Percentiles rank a stretch among this genome's conserved stretches.
phyloP scores from a whole-genome alignment of 1,139 yeast species.

The Nematodospora anomalae region DNA sequence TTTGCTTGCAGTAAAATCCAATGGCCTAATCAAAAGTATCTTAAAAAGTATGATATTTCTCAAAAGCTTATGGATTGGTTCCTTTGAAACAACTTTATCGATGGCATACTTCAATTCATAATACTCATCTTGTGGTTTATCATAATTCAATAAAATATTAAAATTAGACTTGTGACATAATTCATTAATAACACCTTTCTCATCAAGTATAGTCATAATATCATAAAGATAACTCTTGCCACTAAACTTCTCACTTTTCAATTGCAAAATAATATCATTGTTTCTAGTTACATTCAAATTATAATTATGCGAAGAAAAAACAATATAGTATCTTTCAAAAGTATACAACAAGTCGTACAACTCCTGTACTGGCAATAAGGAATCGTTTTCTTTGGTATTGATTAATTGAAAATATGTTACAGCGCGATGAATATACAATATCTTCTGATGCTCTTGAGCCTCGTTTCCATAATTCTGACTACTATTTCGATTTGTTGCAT shows the following conservation, averaged over 20 bases:
- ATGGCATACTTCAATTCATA: slow-evolving; percentile 17
- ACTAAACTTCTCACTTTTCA: slow-evolving; percentile 7
- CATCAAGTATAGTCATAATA: slow-evolving; percentile 18
- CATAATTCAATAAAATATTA: slow-evolving; percentile 13
- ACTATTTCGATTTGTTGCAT: slow-evolving; percentile 8
- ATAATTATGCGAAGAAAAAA: slow-evolving; percentile 30
- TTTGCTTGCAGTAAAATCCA: slow-evolving; percentile 22
- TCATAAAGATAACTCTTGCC: slow-evolving; percentile 15
- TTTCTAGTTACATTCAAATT: slow-evolving; percentile 22
- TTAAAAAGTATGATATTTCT: slow-evolving; percentile 28
- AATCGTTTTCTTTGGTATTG: slow-evolving; percentile 23
- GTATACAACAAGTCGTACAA: slow-evolving; percentile 35
- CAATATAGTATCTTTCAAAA: slow-evolving; percentile 34
- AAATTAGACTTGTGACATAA: slow-evolving; percentile 22
- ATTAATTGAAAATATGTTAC: slow-evolving; percentile 39
- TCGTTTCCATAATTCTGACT: slow-evolving; percentile 17
- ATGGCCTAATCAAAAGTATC: slow-evolving; percentile 29
- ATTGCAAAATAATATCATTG: slow-evolving; percentile 19
- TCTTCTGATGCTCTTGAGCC: slow-evolving; percentile 34
- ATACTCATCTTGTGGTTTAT: slow-evolving; percentile 12
- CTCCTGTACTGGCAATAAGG: slow-evolving; percentile 32
- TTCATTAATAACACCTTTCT: slow-evolving; percentile 14
- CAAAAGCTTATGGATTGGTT: slow-evolving; percentile 10
- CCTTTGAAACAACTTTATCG: neutral
- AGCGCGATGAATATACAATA: slow-evolving; percentile 34